Conservation (phyloP, 345 rosid species). For the Salix udensis region DNA sequence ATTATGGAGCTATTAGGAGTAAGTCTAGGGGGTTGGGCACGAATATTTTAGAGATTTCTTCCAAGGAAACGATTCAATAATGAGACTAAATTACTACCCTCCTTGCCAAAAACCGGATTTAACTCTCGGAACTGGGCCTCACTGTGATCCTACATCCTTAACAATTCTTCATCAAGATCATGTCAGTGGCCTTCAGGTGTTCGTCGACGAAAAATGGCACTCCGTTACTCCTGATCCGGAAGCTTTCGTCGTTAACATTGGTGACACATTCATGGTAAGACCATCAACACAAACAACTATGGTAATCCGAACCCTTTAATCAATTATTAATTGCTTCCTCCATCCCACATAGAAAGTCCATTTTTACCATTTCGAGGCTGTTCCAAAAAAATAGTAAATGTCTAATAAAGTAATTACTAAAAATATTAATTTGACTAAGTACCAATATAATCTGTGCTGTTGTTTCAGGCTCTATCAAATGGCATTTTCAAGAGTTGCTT, state of each 20-base stretch:
- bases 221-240: conserved; percentile 58
- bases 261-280: conserved; percentile 94
- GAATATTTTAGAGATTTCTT: conserved; percentile 62
- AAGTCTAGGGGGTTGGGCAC: conserved; percentile 62
- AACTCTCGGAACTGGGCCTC: conserved; percentile 97
- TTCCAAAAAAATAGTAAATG: not conserved
- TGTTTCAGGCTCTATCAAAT: conserved; percentile 75
- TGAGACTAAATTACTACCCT: conserved; percentile 92
- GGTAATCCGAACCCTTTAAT: not conserved
- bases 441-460: not conserved
- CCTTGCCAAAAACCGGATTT: conserved; percentile 87
- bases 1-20: conserved; percentile 87
- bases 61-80: conserved; percentile 79
- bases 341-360: not conserved
- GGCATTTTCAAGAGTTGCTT: conserved; percentile 85
- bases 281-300: not conserved
- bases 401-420: not conserved
- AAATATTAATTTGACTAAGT: not conserved
- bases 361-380: not conserved
- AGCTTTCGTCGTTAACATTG: conserved; percentile 89
- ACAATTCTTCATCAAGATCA: conserved; percentile 96
- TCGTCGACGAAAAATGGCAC: conserved; percentile 71
- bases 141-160: conserved; percentile 95
- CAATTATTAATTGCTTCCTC: not conserved
- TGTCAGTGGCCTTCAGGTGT: conserved; percentile 89